These are phyloP conservation scores for Platismatia glauca DNA, from an alignment of 495 filamentous ascomycete species.

Conservation along the genomic window DNA sequence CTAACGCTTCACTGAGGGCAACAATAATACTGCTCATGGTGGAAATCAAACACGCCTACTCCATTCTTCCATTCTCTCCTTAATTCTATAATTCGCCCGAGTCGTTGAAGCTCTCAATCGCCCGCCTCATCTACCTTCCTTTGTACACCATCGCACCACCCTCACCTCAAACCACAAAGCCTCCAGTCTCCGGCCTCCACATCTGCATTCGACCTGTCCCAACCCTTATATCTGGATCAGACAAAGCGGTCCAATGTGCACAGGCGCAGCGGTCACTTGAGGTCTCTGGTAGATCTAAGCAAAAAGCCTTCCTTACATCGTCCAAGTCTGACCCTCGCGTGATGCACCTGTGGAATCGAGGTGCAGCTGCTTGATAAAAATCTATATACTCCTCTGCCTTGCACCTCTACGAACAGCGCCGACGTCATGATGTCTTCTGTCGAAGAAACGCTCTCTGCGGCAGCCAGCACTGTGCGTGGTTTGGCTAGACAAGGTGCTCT, in stretches of 20 bases:
- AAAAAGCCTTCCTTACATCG: background rate
- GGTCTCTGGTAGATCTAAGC: slow-evolving; percentile 17
- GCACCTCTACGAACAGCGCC: background rate
- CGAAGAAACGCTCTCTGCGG: slow-evolving; percentile 53
- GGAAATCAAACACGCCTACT: no score
- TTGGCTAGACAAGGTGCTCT: slow-evolving; percentile 46
- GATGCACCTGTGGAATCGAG: slow-evolving; percentile 9
- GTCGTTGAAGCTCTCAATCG: background rate
- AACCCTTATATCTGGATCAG: background rate
- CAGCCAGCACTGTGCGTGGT: slow-evolving; percentile 53
- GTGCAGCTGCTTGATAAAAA: background rate
- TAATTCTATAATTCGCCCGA: background rate
- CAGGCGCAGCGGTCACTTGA: background rate
- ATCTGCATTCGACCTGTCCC: background rate
- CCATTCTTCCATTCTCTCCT: slow-evolving; percentile 5
- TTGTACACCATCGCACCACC: slow-evolving; percentile 6
- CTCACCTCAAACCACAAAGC: slow-evolving; percentile 2
- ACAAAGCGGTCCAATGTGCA: background rate
- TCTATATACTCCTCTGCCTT: background rate
- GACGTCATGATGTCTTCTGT: slow-evolving; percentile 27
- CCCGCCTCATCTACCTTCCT: slow-evolving; percentile 6
- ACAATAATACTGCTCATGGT: no score
- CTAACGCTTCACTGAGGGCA: background rate
- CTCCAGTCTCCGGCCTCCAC: slow-evolving; percentile 2
- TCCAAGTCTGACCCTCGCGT: background rate